These are phyloP conservation scores for Agastache rugosa DNA, from an alignment of 257 asterid genomes.

Conservation along the genomic window DNA sequence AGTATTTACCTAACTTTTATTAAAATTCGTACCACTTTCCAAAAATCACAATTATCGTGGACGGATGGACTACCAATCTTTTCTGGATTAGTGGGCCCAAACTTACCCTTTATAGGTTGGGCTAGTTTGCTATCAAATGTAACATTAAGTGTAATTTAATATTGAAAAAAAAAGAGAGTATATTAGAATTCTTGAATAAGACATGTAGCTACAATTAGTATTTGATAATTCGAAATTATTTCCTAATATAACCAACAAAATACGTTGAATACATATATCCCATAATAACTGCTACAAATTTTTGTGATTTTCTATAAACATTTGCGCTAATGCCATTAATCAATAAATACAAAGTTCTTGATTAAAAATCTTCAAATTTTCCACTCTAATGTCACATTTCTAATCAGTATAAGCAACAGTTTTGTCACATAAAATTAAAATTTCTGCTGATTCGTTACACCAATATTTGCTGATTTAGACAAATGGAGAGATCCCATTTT, in stretches of 20 bases:
- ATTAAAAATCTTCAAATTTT: not conserved
- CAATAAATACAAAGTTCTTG: not conserved
- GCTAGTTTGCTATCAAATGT: no score
- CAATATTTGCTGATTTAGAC: not conserved
- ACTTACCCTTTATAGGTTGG: no score
- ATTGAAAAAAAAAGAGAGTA: no score
- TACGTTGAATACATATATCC: not conserved
- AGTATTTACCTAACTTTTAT: no score
- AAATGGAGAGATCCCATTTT: slow-evolving; percentile 5
- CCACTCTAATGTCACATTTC: not conserved
- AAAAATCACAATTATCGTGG: no score
- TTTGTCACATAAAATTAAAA: not conserved
- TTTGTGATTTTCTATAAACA: not conserved
- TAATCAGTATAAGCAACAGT: not conserved
- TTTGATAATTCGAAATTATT: not conserved
- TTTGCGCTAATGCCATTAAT: not conserved
- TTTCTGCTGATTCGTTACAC: not conserved
- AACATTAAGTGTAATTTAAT: no score
- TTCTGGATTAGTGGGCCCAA: no score
- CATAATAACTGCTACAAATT: not conserved
- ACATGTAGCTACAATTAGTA: no score
- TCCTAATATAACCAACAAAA: not conserved
- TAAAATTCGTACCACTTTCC: no score
- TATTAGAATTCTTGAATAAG: no score
- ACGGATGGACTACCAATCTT: no score